Evolutionary conservation across 352 stramenopile species (phyloP).

Genomic region (Pilasporangium apinafurcum): DNA sequence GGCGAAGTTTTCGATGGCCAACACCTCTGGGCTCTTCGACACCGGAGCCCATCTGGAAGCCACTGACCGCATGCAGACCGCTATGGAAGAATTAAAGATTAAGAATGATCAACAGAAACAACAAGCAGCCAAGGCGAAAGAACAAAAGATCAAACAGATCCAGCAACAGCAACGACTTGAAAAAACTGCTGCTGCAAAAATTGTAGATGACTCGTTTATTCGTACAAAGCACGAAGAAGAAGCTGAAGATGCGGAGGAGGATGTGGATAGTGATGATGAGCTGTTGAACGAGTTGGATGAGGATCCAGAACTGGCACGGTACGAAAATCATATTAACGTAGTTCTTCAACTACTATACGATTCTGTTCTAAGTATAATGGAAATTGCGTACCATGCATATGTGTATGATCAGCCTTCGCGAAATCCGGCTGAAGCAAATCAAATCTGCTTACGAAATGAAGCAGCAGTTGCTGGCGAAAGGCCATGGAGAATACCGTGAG

Average conservation of each 20-base stretch:
- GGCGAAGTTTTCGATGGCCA: slow-evolving; percentile 78
- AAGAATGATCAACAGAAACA: slow-evolving; percentile 45
- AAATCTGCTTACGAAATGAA: slow-evolving; percentile 58
- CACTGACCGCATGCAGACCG: slow-evolving; percentile 63
- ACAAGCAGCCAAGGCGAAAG: slow-evolving; percentile 1
- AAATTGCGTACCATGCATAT: not conserved
- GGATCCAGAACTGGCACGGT: slow-evolving; percentile 73
- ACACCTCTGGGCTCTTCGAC: slow-evolving; percentile 67
- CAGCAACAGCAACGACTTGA: slow-evolving; percentile 20
- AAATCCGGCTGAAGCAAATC: slow-evolving; percentile 69
- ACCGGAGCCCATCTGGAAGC: slow-evolving; percentile 61
- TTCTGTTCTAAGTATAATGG: not conserved
- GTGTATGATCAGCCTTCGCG: slow-evolving; percentile 49
- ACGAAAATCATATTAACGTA: not conserved
- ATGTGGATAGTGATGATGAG: slow-evolving; percentile 35
- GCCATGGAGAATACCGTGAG: slow-evolving; percentile 82
- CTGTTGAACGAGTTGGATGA: slow-evolving; percentile 67
- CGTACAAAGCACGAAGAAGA: slow-evolving; percentile 1
- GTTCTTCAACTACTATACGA: not conserved
- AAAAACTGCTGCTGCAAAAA: slow-evolving; percentile 10
- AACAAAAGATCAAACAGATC: slow-evolving; percentile 17
- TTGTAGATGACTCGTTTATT: slow-evolving; percentile 19
- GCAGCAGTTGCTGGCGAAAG: slow-evolving; percentile 51
- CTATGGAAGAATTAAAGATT: slow-evolving; percentile 66
- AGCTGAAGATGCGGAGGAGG: slow-evolving; percentile 6